Base-by-base conservation (phyloP, 140 eudicot genomes). In the Flaveria floridana region DNA sequence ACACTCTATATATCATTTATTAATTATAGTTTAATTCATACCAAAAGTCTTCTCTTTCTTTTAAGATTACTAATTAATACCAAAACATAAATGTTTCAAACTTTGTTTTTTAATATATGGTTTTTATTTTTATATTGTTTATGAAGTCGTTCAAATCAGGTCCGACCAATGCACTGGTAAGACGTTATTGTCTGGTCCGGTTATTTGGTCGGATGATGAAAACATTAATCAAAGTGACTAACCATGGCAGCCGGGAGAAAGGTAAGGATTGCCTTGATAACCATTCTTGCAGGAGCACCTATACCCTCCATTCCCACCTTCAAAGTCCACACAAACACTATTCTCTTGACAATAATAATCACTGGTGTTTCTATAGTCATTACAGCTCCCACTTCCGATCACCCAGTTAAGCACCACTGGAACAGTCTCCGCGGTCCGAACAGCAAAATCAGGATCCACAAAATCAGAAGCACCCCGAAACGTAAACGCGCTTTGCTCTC, bases 191-290 rank as follows among this genome's bases (percentile, higher is more conserved):
- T 34, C 7, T 34, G 7, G 7, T 34, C 39, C 7, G 7, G 39
- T 34, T 44, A 44, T 44, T 2, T 10, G 50, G 13, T 44, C 50
- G 14, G 13, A 2, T 44, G 2, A 8, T 9, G 3, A 44, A 10
- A 47, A 12, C 15, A 47, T 47, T 8, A 3, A 47, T 47, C 4
- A 47, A 47, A 10, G 16, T 47, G 9, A 59, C 14, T 47, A 13
- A 47, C 53, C 53, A 2, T 47, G 42, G 63, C 85, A 82, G 34
- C 85, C 85, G 13, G 72, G 75, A 28, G 50, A 15, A 16, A 82
- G 79, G 72, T 82, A 82, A 10, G 85, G 82, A 72, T 82, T 82
- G 30, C 85, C 85, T 69, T 73, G 42, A 66, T 77, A 82, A 39
- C 85, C 85, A 7, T 44, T 5, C 6, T 18, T 26, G 56, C 85